Base-by-base conservation (phyloP, 2,329 filamentous ascomycete species). In the Penicillium sp. region DNA sequence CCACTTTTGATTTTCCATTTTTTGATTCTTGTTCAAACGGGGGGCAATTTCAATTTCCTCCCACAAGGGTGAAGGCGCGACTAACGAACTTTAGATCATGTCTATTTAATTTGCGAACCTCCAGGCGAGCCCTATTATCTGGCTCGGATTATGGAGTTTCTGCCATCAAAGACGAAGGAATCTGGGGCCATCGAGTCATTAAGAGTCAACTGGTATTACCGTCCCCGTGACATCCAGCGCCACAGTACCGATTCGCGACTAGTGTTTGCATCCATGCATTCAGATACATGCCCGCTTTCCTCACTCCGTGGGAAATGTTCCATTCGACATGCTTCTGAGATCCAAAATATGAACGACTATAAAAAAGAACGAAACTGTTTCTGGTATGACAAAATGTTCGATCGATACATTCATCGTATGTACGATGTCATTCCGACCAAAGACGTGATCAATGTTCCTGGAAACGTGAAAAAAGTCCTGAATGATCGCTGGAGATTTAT, bases 61-160 rank as follows among this genome's bases (percentile, higher is more conserved):
- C 40, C 12, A 42, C 37, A 20, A 45, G n/a, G 15, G 30, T 55
- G 42, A 46, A 55, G n/a, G 23, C 30, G 21, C n/a, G 20, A 52
- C 32, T 55, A 49, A 57, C 53, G 51, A 37, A 30, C 32, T 39
- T 18, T 67, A 89, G 87, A 90, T 74, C 85, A 97, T 78, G 90
- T 96, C 61, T 99, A 97, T 79, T 84, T 97, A 57, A 89, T 99
- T 58, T 97, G 92, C 75, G 94, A 99, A 75, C 94, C 94, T 44
- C 94, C 94, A 13, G 94, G 94, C 46, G 94, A 99, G 75, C 94
- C 94, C 49, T 99, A 99, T 77, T 99, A 99, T 72, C 80, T 99
- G 59, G 94, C 90, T 58, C 90, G 94, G 63, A 94, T 99, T 71
- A 99, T 99, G 94, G 93, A 99, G 72, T 97, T 97, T 70, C 79